These are phyloP conservation scores for Aspergillus steynii DNA, from an alignment of 495 filamentous ascomycete genomes.

Conservation along the genomic window DNA sequence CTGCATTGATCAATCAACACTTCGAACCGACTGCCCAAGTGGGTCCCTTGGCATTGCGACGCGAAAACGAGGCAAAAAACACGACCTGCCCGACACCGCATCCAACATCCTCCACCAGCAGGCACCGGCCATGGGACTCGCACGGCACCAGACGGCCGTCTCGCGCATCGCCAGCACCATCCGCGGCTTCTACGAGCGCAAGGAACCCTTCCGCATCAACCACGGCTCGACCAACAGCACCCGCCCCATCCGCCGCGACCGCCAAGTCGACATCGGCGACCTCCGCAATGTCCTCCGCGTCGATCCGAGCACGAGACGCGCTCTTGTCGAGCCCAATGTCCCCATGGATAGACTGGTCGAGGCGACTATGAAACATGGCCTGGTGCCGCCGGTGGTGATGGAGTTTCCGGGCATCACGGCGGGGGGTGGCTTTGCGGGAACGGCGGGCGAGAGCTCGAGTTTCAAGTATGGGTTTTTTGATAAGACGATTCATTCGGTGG, in stretches of 20 bases:
- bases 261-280: conserved; percentile 54
- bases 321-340: conserved; percentile 47
- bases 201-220: conserved; percentile 63
- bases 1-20: not conserved
- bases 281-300: conserved; percentile 52
- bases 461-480: conserved; percentile 54
- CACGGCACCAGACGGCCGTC: conserved; percentile 5
- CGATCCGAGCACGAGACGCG: conserved; percentile 32
- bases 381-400: conserved; percentile 51
- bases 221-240: conserved; percentile 75
- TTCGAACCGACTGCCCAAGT: not conserved
- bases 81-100: not conserved
- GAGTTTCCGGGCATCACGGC: conserved; percentile 53
- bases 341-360: conserved; percentile 43
- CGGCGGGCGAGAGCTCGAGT: conserved; percentile 45
- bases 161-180: conserved; percentile 29
- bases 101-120: not conserved
- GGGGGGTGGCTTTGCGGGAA: conserved; percentile 49
- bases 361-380: conserved; percentile 34
- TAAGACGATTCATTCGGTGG: conserved; percentile 38
- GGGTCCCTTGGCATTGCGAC: not conserved
- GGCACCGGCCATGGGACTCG: conserved; percentile 10
- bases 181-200: conserved; percentile 50
- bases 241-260: conserved; percentile 29
- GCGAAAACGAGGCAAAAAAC: not conserved